Percentiles rank a stretch among this genome's conserved stretches.
These are phyloP conservation scores for Porphyrellus cyaneotinctus DNA, from an alignment of 768 basidiomycete species.

Conservation along the genomic window DNA sequence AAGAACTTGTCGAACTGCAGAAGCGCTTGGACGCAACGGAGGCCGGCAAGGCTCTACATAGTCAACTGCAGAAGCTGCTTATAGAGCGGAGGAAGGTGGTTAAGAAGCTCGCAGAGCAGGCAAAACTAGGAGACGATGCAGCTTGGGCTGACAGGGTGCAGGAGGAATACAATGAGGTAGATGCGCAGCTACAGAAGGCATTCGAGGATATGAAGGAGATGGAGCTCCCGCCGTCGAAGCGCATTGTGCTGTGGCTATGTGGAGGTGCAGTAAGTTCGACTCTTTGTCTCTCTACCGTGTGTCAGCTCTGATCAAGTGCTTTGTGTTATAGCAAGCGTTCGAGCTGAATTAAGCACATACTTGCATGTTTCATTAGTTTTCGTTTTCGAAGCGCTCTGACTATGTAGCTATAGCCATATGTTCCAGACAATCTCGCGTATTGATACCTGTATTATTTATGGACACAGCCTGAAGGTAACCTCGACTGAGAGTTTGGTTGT, in stretches of 20 bases:
- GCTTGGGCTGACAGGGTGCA: conserved; percentile 6
- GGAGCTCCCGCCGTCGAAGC: conserved; percentile 14
- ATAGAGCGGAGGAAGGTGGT: conserved; percentile 12
- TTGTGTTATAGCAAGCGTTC: background rate
- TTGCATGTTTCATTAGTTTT: too few relatives aligned
- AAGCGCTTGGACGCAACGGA: conserved; percentile 23
- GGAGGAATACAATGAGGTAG: conserved; percentile 10
- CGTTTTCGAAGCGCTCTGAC: too few relatives aligned
- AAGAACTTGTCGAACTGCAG: conserved; percentile 12
- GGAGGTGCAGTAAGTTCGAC: conserved; percentile 3
- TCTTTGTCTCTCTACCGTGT: too few relatives aligned
- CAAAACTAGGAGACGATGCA: conserved; percentile 10
- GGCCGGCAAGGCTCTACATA: conserved; percentile 17
- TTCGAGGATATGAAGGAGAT: conserved; percentile 20
- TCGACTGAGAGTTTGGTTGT: too few relatives aligned
- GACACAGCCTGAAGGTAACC: too few relatives aligned
- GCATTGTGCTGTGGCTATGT: conserved; percentile 8
- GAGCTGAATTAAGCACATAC: background rate
- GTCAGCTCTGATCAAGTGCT: background rate
- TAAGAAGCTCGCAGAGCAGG: conserved; percentile 18
- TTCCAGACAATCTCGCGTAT: too few relatives aligned
- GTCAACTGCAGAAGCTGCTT: conserved; percentile 15
- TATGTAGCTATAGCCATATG: too few relatives aligned
- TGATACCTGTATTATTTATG: too few relatives aligned
- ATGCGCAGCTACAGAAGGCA: conserved; percentile 9